Conservation (phyloP, 73 alveolate species). For the Paramecium pentaurelia region DNA sequence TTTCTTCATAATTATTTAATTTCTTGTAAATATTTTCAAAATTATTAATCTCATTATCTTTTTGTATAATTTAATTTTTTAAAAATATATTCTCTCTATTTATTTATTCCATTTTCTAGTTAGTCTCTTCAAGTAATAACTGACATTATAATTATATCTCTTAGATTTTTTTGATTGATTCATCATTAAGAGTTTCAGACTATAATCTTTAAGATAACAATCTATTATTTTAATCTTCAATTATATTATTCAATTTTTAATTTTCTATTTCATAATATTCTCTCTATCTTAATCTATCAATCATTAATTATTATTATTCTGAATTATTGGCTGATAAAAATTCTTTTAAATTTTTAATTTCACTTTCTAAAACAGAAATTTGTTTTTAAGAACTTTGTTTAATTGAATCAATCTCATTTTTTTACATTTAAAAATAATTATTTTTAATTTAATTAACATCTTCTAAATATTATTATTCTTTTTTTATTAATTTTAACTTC, state of each 20-base stretch:
- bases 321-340: background rate
- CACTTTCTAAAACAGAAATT: background rate
- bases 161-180: background rate
- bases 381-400: background rate
- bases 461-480: background rate
- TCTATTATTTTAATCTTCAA: background rate
- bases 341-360: background rate
- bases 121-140: background rate
- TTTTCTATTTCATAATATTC: background rate
- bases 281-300: background rate
- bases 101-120: background rate
- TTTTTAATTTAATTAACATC: background rate
- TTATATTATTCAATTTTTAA: background rate
- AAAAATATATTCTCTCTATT: background rate
- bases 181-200: background rate
- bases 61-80: background rate
- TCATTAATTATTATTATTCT: background rate
- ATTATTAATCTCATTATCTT: background rate
- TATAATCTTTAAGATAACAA: background rate
- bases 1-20: background rate
- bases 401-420: background rate
- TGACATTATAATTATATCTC: background rate
- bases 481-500: background rate
- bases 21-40: background rate
- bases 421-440: background rate